Conservation (phyloP, 78 protist species). For the Polysphondylium violaceum region DNA sequence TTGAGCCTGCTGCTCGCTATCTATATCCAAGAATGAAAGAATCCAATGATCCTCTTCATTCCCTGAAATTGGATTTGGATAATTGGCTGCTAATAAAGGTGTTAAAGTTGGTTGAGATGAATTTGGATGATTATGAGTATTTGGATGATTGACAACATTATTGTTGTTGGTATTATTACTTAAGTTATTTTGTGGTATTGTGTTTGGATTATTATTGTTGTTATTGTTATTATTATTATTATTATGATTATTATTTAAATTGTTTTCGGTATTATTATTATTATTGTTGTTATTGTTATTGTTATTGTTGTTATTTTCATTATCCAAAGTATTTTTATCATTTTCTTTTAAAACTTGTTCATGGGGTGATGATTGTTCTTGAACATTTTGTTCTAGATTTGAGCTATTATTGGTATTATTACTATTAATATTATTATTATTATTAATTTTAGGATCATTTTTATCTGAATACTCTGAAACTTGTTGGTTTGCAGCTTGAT, state of each 20-base stretch:
- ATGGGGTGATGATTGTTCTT: not conserved
- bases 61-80: not conserved
- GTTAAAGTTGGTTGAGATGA: too few relatives aligned
- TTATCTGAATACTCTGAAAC: not conserved
- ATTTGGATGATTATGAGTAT: not conserved
- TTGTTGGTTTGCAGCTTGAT: conserved; percentile 9
- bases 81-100: not conserved
- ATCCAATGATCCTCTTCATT: conserved; percentile 71
- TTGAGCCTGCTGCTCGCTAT: conserved; percentile 25
- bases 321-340: not conserved
- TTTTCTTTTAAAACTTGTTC: too few relatives aligned
- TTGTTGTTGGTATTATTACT: conserved; percentile 6
- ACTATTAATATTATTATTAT: not conserved
- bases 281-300: not conserved
- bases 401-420: not conserved
- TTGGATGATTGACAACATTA: not conserved
- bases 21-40: conserved; percentile 58
- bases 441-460: not conserved
- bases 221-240: not conserved
- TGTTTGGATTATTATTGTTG: not conserved
- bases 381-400: not conserved
- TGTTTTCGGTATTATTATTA: not conserved
- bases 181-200: not conserved
- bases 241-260: not conserved
- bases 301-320: too few relatives aligned